Evolutionary conservation across 495 filamentous ascomycete species (phyloP), one percentile per base, ranked within the genome.

Genomic region (Beverwykella pulmonaria): DNA sequence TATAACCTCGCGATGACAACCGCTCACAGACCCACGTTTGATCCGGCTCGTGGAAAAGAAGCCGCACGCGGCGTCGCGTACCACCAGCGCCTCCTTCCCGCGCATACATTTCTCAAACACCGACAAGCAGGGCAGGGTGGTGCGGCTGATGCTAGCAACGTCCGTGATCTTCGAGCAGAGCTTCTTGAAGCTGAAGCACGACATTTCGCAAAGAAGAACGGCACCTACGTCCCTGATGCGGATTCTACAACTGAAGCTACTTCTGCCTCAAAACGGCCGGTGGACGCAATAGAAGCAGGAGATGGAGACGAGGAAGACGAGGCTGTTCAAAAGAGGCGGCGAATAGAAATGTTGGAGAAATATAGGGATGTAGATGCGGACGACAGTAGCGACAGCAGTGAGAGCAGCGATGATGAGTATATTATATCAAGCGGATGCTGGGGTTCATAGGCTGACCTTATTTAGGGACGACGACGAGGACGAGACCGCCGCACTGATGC

Each of bases 41-140:
- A 97, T 75, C 93, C 93, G 90, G 93, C 94, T 44, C 88, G 88
- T 75, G 94, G 95, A 69, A 97, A 96, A 84, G 94, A 98, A 76
- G 91, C 93, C 73, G 90, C 90, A 58, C 88, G 92, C 70, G 94
- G 94, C 17, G 90, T 92, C 41, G 94, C 94, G 62, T 98, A 97
- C 79, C 94, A 98, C 76, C 94, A 97, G 81, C 88, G 94, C 57
- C 88, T 98, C 12, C 87, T 97, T 1, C 95, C 94, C 4, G 94
- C 94, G 10, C 87, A 98, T 74, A 97, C 88, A 34, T 86, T 90
- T 71, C 86, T 98, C 71, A 98, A 98, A 79, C 34, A 63, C 68
- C 88, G 89, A 47, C 87, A 98, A 81, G 84, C 88, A 27, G 92
- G 92, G 55, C 94, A 98, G 81, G 94, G 94, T 70, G 88, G 89